Conservation (phyloP, 2,329 filamentous ascomycete genomes). For the Talaromyces sp. region DNA sequence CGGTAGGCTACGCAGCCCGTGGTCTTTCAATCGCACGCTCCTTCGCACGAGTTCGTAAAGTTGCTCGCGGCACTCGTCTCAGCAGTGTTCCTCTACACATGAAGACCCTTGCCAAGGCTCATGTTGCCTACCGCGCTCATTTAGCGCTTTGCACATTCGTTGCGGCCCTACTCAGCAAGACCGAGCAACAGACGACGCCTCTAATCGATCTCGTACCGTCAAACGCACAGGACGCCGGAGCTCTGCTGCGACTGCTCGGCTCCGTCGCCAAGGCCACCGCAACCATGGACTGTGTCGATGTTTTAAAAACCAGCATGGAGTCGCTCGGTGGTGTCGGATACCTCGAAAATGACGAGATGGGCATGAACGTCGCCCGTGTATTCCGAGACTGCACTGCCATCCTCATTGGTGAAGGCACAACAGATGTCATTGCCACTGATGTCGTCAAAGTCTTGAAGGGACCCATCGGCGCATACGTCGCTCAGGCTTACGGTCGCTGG, state of each 20-base stretch:
- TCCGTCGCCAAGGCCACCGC: slow-evolving; percentile 33
- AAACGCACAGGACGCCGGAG: slow-evolving; percentile 20
- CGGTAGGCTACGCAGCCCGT: slow-evolving; percentile 38
- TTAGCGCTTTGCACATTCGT: slow-evolving; percentile 40
- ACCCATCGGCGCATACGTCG: slow-evolving; percentile 14
- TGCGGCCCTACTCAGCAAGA: slow-evolving; percentile 32
- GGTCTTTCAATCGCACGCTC: slow-evolving; percentile 40
- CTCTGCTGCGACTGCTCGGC: slow-evolving; percentile 30
- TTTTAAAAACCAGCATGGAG: slow-evolving; percentile 27
- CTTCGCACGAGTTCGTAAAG: slow-evolving; percentile 40
- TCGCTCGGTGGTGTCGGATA: slow-evolving; percentile 31
- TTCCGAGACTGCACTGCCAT: slow-evolving; percentile 61
- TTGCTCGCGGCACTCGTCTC: slow-evolving; percentile 33
- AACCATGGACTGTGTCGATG: slow-evolving; percentile 22
- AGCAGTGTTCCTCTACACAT: slow-evolving; percentile 42
- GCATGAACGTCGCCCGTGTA: slow-evolving; percentile 62
- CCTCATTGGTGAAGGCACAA: slow-evolving; percentile 62
- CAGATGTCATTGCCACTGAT: slow-evolving; percentile 61
- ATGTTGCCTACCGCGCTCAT: slow-evolving; percentile 37
- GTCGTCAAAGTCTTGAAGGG: slow-evolving; percentile 34
- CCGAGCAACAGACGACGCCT: slow-evolving; percentile 22
- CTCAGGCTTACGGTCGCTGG: slow-evolving; percentile 34
- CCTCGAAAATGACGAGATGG: slow-evolving; percentile 47
- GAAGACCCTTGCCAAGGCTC: slow-evolving; percentile 35
- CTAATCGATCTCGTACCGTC: slow-evolving; percentile 23